These are phyloP conservation scores for Sapria himalayana DNA, from an alignment of 345 rosid species.

Conservation along the genomic window DNA sequence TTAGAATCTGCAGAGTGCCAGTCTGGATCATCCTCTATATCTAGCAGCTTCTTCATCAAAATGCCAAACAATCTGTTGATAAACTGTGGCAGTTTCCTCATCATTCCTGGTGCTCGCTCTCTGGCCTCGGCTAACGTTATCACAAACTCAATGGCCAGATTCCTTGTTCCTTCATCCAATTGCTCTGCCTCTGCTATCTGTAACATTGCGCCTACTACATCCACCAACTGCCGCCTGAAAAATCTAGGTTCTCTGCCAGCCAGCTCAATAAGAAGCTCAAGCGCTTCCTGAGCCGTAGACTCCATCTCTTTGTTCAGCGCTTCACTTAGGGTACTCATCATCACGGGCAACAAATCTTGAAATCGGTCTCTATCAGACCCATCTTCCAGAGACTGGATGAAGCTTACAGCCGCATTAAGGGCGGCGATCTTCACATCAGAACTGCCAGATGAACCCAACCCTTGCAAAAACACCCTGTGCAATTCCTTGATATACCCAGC, in stretches of 20 bases:
- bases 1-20: conserved; percentile 88
- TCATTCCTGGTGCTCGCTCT: conserved; percentile 98
- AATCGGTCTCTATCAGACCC: conserved; percentile 78
- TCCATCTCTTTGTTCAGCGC: conserved; percentile 76
- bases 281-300: conserved; percentile 88
- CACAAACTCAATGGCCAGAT: conserved; percentile 84
- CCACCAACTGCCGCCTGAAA: conserved; percentile 69
- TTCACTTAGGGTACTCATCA: conserved; percentile 87
- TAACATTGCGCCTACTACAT: conserved; percentile 83
- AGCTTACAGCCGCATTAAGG: conserved; percentile 75
- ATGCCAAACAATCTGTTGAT: conserved; percentile 68
- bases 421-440: conserved; percentile 89
- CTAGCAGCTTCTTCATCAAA: conserved; percentile 79
- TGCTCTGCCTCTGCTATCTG: conserved; percentile 93
- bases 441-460: conserved; percentile 32
- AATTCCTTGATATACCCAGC: conserved; percentile 62
- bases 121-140: conserved; percentile 88
- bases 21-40: conserved; percentile 76
- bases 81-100: conserved; percentile 95
- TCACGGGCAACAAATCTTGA: conserved; percentile 83
- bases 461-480: conserved; percentile 65
- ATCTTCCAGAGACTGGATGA: conserved; percentile 60
- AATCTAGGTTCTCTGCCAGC: conserved; percentile 93
- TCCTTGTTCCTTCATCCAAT: conserved; percentile 82
- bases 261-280: conserved; percentile 83